Conservation (phyloP, 352 stramenopile species). For the Bremia lactucae region DNA sequence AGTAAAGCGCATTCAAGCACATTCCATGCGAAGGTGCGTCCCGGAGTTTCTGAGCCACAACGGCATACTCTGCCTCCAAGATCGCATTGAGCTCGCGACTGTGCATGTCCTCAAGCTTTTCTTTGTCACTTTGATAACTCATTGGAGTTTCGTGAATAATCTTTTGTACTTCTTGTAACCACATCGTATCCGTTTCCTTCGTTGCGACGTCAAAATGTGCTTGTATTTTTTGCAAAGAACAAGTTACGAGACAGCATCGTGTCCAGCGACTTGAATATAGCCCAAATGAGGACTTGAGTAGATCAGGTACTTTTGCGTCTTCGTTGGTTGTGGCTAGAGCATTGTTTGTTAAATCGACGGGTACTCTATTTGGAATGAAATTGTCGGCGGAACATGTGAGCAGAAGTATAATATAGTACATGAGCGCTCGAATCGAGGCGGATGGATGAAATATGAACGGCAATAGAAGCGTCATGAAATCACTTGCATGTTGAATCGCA, state of each 20-base stretch:
- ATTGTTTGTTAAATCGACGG: not conserved
- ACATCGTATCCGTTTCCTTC: slow-evolving; percentile 8
- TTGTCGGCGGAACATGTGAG: slow-evolving; percentile 43
- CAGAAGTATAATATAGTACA: slow-evolving; percentile 53
- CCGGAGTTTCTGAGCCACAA: slow-evolving; percentile 23
- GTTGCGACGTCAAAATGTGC: slow-evolving; percentile 3
- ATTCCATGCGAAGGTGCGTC: slow-evolving; percentile 40
- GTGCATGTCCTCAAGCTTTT: not conserved
- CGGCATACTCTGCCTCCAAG: slow-evolving; percentile 13
- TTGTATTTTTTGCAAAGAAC: slow-evolving; percentile 13
- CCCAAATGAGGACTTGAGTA: slow-evolving; percentile 31
- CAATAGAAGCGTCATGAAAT: slow-evolving; percentile 16
- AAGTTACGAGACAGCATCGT: slow-evolving; percentile 22
- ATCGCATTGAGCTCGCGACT: not conserved
- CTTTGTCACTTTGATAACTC: not conserved
- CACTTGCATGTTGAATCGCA: slow-evolving; percentile 16
- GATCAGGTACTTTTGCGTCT: slow-evolving; percentile 15
- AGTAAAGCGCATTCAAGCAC: slow-evolving; percentile 57
- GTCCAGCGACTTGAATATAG: slow-evolving; percentile 28
- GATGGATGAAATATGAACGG: slow-evolving; percentile 34
- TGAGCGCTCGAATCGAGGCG: slow-evolving; percentile 29
- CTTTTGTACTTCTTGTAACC: slow-evolving; percentile 13
- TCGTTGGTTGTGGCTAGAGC: not conserved
- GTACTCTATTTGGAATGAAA: slow-evolving; percentile 12
- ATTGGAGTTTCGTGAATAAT: not conserved